phyloP scores from a whole-genome alignment of 2,329 filamentous ascomycete species.

The Grosmannia huntii region DNA sequence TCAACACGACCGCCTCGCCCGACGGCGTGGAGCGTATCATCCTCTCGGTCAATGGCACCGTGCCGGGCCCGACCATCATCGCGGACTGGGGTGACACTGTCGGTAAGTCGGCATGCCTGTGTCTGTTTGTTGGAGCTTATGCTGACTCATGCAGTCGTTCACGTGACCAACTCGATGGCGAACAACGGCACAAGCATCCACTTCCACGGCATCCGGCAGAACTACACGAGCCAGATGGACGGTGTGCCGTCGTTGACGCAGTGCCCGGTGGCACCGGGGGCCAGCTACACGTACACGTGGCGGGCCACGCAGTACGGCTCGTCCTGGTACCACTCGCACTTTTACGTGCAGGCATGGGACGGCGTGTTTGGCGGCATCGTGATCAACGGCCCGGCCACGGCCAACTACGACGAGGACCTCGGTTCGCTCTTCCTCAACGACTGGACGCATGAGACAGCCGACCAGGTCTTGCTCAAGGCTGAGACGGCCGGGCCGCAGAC shows the following conservation, averaged over 20 bases:
- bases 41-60: conserved; percentile 52
- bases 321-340: conserved; percentile 44
- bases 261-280: conserved; percentile 26
- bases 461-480: conserved; percentile 28
- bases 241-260: conserved; percentile 26
- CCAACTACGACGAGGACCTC: conserved; percentile 50
- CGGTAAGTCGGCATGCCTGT: neutral
- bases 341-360: conserved; percentile 33
- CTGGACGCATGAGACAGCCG: conserved; percentile 44
- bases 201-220: conserved; percentile 41
- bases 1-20: conserved; percentile 35
- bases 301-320: conserved; percentile 41
- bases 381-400: conserved; percentile 41
- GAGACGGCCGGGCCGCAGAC: conserved; percentile 1
- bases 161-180: conserved; percentile 36
- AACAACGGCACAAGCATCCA: conserved; percentile 48
- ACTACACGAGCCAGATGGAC: conserved; percentile 30
- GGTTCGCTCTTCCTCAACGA: conserved; percentile 39
- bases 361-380: conserved; percentile 30
- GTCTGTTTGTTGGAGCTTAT: neutral
- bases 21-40: conserved; percentile 41
- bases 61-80: conserved; percentile 53
- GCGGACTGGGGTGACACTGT: conserved; percentile 51
- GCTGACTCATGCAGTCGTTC: conserved; percentile 11
- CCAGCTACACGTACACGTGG: conserved; percentile 36